phyloP scores from a whole-genome alignment of 2,329 filamentous ascomycete genomes.

The Paecilomyces niveus region DNA sequence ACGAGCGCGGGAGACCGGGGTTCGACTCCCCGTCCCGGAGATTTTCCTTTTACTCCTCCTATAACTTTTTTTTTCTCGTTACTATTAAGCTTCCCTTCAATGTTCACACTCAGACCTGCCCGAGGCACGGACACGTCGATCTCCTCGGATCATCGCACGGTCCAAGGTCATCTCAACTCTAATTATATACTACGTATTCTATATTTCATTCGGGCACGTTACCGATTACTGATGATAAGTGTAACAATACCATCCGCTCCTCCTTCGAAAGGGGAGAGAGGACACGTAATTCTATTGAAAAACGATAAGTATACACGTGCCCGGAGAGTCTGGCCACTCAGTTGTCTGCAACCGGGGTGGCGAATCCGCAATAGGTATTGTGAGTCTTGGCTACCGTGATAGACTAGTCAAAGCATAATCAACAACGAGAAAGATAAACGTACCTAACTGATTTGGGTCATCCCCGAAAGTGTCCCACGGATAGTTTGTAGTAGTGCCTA shows the following conservation, averaged over 20 bases:
- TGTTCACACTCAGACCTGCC: no score
- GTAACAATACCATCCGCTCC: no score
- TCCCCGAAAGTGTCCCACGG: not conserved
- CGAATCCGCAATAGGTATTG: not conserved
- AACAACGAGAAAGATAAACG: not conserved
- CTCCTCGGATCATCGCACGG: no score
- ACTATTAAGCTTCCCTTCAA: no score
- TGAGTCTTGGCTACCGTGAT: not conserved
- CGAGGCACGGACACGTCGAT: no score
- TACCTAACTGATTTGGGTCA: not conserved
- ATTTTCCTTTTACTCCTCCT: not conserved
- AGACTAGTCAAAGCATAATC: not conserved
- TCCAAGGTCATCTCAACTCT: no score
- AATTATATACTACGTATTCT: no score
- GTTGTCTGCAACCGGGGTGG: not conserved
- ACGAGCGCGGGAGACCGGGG: conserved; percentile 17
- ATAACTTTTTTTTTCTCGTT: no score
- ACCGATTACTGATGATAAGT: no score
- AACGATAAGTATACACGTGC: not conserved
- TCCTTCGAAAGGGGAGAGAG: no score
- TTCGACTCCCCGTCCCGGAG: conserved; percentile 14
- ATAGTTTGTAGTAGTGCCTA: not conserved
- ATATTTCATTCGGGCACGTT: no score
- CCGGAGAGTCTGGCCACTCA: not conserved
- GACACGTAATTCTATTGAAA: not conserved